A percentile compares a stretch with the other conserved stretches of the same genome.
Evolutionary conservation across 2,329 filamentous ascomycete species (phyloP).

Genomic region (Pezicula neosporulosa): DNA sequence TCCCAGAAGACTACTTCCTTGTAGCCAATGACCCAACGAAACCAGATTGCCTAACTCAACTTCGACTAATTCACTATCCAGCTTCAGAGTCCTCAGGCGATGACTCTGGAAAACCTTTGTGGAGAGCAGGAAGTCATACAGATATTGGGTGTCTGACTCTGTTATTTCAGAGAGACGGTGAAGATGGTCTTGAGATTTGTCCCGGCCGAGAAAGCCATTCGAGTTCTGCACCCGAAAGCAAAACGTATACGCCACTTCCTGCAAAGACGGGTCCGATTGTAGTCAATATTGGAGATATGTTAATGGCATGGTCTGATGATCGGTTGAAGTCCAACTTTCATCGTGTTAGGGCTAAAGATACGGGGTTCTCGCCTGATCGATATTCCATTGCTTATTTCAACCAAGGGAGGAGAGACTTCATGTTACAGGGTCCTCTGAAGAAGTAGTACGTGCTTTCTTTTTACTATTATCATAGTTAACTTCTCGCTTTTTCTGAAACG

Average conservation of each 20-base stretch:
- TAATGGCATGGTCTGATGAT: slow-evolving; percentile 65
- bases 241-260: slow-evolving; percentile 56
- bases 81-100: slow-evolving; percentile 25
- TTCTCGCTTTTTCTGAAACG: too few species aligned
- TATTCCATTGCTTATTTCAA: slow-evolving; percentile 65
- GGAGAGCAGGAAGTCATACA: slow-evolving; percentile 57
- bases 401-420: slow-evolving; percentile 51
- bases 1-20: slow-evolving; percentile 48
- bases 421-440: slow-evolving; percentile 55
- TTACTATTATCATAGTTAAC: too few species aligned
- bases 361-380: slow-evolving; percentile 52
- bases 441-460: slow-evolving; percentile 40
- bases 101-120: slow-evolving; percentile 36
- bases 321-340: slow-evolving; percentile 63
- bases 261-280: slow-evolving; percentile 49
- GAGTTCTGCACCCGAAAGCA: slow-evolving; percentile 51
- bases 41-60: slow-evolving; percentile 45
- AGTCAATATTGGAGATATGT: slow-evolving; percentile 60
- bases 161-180: slow-evolving; percentile 55
- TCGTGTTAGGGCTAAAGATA: slow-evolving; percentile 54
- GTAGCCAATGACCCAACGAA: slow-evolving; percentile 42
- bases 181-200: slow-evolving; percentile 60
- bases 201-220: slow-evolving; percentile 57
- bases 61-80: slow-evolving; percentile 53
- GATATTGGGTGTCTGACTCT: slow-evolving; percentile 62